Conservation (phyloP, 1,284 basidiomycete species). For the Cutaneotrichosporon sp. region DNA sequence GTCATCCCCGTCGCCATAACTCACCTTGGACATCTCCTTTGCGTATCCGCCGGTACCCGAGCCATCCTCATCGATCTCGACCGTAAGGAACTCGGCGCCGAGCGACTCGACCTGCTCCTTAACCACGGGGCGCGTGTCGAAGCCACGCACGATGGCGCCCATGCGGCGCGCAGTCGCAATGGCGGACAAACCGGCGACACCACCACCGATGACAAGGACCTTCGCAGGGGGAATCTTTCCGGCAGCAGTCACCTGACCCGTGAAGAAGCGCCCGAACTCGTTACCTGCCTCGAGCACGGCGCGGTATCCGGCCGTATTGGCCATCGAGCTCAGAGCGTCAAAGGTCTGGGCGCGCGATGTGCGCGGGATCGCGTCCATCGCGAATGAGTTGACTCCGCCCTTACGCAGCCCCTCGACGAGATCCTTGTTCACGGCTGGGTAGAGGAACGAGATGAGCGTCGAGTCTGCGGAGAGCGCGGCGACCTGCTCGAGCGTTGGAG, state of each 20-base stretch:
- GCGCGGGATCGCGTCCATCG: constrained; percentile 83
- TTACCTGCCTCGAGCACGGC: constrained; percentile 82
- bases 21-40: constrained; percentile 83
- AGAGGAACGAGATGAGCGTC: constrained; percentile 78
- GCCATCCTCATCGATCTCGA: constrained; percentile 72
- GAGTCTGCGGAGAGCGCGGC: constrained; percentile 65
- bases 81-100: constrained; percentile 80
- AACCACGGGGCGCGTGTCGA: constrained; percentile 76
- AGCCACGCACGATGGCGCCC: constrained; percentile 79
- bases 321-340: constrained; percentile 84
- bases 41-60: constrained; percentile 77
- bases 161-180: constrained; percentile 74
- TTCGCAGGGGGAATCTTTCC: constrained; percentile 76
- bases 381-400: constrained; percentile 66
- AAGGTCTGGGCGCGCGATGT: constrained; percentile 83
- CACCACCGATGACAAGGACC: constrained; percentile 78
- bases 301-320: constrained; percentile 82
- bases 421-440: constrained; percentile 73
- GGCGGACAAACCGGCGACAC: constrained; percentile 79
- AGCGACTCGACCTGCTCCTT: constrained; percentile 82
- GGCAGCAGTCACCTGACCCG: constrained; percentile 82
- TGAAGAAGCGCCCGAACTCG: constrained; percentile 79
- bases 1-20: background rate
- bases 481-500: constrained; percentile 61
- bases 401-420: constrained; percentile 66